Evolutionary conservation across 306 rosid species (phyloP), one percentile per base, ranked within the genome.

Genomic region (Prunus mira): DNA sequence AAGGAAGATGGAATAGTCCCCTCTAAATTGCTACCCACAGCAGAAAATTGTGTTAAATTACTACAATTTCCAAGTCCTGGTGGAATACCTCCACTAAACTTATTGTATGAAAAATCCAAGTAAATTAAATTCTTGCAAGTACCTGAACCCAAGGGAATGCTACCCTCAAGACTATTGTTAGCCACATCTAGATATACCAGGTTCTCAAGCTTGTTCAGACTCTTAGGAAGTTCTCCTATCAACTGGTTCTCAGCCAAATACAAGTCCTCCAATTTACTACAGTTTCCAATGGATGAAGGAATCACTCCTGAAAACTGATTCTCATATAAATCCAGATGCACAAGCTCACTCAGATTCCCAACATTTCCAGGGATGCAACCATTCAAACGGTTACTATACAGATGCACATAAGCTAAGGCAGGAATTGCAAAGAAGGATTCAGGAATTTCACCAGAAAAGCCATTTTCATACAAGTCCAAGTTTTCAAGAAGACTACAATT

Each of bases 1-100:
- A 91, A 73, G 75, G 93, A 87, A 63, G 93, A 73, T 1, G 98
- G 94, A 69, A 94, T 94, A 14, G 34, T 76, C 25, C 98, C 97
- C 14, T 17, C 71, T 22, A 94, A 80, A 75, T 81, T 86, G 74
- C 86, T 76, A 14, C 18, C 7, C 3, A 76, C 81, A 22, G 85
- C 84, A 49, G 12, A 25, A 72, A 94, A 83, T 34, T 3, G 0
- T 11, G 27, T 30, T 80, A 94, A 79, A 66, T 51, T 34, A 81
- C 79, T 86, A 69, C 96, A 94, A 25, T 90, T 88, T 50, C 96
- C 96, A 71, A 94, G 81, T 70, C 82, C 71, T 11, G 84, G 76
- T 19, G 97, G 93, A 80, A 94, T 56, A n/a, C 86, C 84, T 72
- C 91, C 94, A 72, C 81, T 85, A 25, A 86, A 90, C 22, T 62